phyloP scores from a whole-genome alignment of 1,284 basidiomycete species.

The Kwoniella shivajii region DNA sequence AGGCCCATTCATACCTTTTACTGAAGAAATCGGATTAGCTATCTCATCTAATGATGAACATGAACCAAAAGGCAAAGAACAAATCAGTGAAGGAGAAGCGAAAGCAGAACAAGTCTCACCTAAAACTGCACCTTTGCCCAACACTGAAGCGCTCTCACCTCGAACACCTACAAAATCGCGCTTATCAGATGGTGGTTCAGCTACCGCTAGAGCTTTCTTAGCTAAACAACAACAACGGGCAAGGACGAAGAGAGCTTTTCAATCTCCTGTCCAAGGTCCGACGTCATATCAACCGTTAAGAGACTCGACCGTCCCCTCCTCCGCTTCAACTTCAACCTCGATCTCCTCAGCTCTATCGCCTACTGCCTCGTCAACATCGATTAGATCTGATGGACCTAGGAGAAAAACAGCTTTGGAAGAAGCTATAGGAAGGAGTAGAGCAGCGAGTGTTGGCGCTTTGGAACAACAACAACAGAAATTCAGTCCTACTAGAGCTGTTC shows the following conservation, averaged over 20 bases:
- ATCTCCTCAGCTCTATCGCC: constrained; percentile 16
- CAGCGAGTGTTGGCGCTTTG: constrained; percentile 23
- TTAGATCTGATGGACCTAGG: constrained; percentile 11
- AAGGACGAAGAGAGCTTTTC: constrained; percentile 41
- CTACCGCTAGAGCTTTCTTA: constrained; percentile 38
- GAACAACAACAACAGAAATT: constrained; percentile 8
- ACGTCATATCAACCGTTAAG: background rate
- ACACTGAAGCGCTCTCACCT: constrained; percentile 1
- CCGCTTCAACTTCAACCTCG: constrained; percentile 12
- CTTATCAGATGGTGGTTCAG: constrained; percentile 23
- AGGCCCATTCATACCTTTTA: constrained; percentile 13
- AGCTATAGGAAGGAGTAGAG: constrained; percentile 32
- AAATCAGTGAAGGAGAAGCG: background rate
- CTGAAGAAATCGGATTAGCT: constrained; percentile 37
- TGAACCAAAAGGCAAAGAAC: background rate
- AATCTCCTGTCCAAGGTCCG: constrained; percentile 32
- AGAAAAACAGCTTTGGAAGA: constrained; percentile 34
- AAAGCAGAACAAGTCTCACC: background rate
- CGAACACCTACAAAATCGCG: constrained; percentile 3
- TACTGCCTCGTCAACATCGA: constrained; percentile 7
- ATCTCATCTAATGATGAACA: constrained; percentile 25
- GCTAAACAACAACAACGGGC: constrained; percentile 46
- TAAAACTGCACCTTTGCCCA: background rate
- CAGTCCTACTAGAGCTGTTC: constrained; percentile 6
- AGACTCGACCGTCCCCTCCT: background rate